phyloP scores from a whole-genome alignment of 2,329 filamentous ascomycete genomes.

The Leptographium procerum region DNA sequence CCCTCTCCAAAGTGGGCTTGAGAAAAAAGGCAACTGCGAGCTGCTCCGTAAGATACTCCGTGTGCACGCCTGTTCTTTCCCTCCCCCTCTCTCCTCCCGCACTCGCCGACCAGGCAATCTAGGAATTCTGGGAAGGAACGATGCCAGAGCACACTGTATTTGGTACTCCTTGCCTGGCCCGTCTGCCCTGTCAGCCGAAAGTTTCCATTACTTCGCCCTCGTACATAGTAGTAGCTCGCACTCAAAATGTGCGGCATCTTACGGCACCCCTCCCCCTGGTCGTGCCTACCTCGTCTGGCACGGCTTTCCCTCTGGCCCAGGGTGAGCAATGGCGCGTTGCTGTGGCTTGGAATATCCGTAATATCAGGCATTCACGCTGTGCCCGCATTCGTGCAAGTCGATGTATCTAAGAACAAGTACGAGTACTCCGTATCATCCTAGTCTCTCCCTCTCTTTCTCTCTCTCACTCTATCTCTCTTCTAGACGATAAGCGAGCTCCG shows the following conservation, averaged over 20 bases:
- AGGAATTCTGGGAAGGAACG: neutral
- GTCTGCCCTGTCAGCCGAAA: neutral
- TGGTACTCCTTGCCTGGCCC: neutral
- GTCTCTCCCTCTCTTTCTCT: too few relatives aligned
- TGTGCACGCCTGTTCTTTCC: neutral
- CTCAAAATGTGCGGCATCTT: neutral
- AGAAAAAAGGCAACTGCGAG: too few relatives aligned
- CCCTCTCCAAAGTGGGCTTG: too few relatives aligned
- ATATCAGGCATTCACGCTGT: neutral
- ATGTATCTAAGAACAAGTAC: neutral
- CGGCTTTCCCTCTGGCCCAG: neutral
- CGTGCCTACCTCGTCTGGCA: slow-evolving; percentile 1
- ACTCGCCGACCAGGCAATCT: neutral
- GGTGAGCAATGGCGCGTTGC: neutral
- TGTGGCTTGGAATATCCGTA: neutral
- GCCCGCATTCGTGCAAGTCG: neutral
- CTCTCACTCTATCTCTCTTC: too few relatives aligned
- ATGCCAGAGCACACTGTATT: neutral
- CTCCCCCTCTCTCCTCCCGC: too few relatives aligned
- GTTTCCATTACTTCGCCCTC: neutral
- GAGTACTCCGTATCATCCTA: neutral
- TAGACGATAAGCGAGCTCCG: too few relatives aligned
- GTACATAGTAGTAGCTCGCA: too few relatives aligned
- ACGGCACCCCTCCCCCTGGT: neutral
- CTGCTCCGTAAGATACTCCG: too few relatives aligned